Percentiles rank a stretch among this genome's conserved stretches.
Evolutionary conservation across 495 filamentous ascomycete genomes (phyloP).

Genomic region (Astrothelium macrocarpum): DNA sequence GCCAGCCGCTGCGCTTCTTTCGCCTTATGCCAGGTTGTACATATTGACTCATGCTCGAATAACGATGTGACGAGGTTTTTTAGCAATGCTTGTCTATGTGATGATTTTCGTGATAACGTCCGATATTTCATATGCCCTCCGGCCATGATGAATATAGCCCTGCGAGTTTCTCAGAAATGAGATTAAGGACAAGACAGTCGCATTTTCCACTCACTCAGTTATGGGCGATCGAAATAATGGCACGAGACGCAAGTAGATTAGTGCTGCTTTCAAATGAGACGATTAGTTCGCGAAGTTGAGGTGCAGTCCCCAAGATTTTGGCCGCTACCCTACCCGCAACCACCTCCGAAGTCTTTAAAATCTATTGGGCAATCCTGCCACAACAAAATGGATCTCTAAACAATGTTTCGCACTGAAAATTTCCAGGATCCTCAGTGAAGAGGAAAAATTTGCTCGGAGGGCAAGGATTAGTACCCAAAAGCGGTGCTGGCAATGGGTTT

Average conservation of each 20-base stretch:
- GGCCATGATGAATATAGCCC: conserved; percentile 50
- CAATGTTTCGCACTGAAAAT: background rate
- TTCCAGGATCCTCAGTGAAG: background rate
- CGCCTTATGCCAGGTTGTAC: conserved; percentile 90
- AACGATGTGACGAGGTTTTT: conserved; percentile 96
- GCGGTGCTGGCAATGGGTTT: conserved; percentile 52
- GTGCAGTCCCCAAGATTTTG: background rate
- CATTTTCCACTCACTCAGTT: too few relatives aligned
- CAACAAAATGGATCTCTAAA: background rate
- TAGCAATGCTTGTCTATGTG: conserved; percentile 85
- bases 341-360: background rate
- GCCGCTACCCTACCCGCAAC: background rate
- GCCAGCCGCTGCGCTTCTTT: conserved; percentile 92
- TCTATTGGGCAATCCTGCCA: background rate
- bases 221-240: too few relatives aligned
- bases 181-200: too few relatives aligned
- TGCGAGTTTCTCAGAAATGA: too few relatives aligned
- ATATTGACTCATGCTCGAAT: conserved; percentile 82
- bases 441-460: background rate
- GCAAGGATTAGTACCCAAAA: background rate
- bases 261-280: too few relatives aligned
- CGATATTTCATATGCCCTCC: conserved; percentile 78
- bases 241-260: too few relatives aligned
- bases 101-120: conserved; percentile 68
- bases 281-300: background rate